Conservation (phyloP, 2,329 filamentous ascomycete genomes). For the Colletotrichum sp. region DNA sequence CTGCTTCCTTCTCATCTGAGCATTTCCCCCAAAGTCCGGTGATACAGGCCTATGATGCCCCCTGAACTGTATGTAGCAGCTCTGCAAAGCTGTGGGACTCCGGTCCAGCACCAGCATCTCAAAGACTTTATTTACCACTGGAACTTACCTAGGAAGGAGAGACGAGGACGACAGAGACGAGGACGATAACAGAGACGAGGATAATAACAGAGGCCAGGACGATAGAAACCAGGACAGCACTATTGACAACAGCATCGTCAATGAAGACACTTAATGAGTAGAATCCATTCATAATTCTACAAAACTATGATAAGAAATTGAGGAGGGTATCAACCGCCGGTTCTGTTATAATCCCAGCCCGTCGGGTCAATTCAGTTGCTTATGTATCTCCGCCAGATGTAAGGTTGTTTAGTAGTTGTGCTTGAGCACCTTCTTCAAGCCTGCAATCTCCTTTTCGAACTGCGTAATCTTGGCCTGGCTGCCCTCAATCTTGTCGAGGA, state of each 20-base stretch:
- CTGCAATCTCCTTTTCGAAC: constrained; percentile 75
- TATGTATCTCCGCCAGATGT: background rate
- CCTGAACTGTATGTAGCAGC: background rate
- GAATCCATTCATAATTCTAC: background rate
- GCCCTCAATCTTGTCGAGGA: constrained; percentile 74
- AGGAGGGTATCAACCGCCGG: background rate
- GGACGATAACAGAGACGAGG: too few relatives aligned
- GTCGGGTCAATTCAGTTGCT: background rate
- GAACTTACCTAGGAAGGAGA: fast-evolving
- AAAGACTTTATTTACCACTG: background rate
- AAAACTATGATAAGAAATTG: background rate
- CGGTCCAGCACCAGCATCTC: fast-evolving
- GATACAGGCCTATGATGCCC: background rate
- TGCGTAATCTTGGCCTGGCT: constrained; percentile 76
- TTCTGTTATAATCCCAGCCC: background rate
- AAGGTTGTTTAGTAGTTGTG: constrained; percentile 26
- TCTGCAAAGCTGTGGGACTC: fast-evolving
- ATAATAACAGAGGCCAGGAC: background rate
- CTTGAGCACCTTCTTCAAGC: constrained; percentile 72
- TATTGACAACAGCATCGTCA: fast-evolving
- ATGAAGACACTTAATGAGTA: background rate
- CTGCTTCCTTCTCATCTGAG: background rate
- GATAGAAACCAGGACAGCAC: background rate
- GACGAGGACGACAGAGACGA: too few relatives aligned
- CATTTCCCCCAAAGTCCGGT: background rate